Conservation (phyloP, 129 eudicot genomes). For the carrot (Daucus carota) region DH1_v3.0 NC_030382.2:45162501-45163000, state of each 20-base stretch:
- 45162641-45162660: not conserved
- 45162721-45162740: not conserved
- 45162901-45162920: too few species aligned
- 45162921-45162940: too few species aligned
- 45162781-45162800: not conserved
- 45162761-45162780: not conserved
- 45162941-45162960: too few species aligned
- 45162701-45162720: not conserved
- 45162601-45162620: not conserved
- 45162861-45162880: too few species aligned
- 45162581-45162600: not conserved
- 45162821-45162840: too few species aligned
- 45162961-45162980: too few species aligned
- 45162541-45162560: not conserved
- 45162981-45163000: too few species aligned
- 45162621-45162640: not conserved
- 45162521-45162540: not conserved
- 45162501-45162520: not conserved
- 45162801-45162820: not conserved
- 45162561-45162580: not conserved
- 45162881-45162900: too few species aligned
- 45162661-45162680: not conserved
- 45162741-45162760: too few species aligned
- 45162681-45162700: too few species aligned
- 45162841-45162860: not conserved